Evolutionary conservation across 768 basidiomycete species (phyloP).

Genomic region (Tricholoma saponaceum): DNA sequence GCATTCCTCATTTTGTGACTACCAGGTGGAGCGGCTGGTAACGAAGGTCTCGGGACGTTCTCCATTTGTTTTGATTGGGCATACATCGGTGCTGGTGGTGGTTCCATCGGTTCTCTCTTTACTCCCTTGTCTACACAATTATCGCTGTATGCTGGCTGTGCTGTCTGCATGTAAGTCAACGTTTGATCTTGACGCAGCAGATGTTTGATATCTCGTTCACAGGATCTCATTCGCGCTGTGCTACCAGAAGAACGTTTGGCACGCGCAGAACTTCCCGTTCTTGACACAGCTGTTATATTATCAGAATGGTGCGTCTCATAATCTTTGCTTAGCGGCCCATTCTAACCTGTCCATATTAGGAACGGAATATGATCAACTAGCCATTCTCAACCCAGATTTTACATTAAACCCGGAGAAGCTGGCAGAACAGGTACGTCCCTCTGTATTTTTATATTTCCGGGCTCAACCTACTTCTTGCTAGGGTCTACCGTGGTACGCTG

Average conservation of each 20-base stretch:
- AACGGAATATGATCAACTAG: conserved; percentile 44
- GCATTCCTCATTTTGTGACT: conserved; percentile 2
- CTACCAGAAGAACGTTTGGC: conserved; percentile 50
- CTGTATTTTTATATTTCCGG: neutral
- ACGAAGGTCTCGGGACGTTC: conserved; percentile 52
- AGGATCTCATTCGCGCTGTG: conserved; percentile 42
- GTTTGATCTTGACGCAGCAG: conserved; percentile 4
- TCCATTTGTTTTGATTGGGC: conserved; percentile 56
- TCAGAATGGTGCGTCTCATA: conserved; percentile 18
- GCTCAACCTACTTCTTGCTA: conserved; percentile 5
- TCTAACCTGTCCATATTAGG: neutral
- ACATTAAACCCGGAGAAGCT: conserved; percentile 43
- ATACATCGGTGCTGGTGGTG: conserved; percentile 32
- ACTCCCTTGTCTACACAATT: conserved; percentile 46
- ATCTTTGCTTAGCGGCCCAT: neutral
- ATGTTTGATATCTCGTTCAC: neutral
- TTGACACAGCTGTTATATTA: conserved; percentile 28
- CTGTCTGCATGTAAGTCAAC: conserved; percentile 36
- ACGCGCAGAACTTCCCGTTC: conserved; percentile 58
- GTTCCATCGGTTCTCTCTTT: conserved; percentile 30
- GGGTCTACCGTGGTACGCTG: conserved; percentile 40
- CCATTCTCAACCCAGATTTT: conserved; percentile 46
- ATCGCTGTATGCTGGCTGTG: conserved; percentile 38
- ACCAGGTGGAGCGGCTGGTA: conserved; percentile 40
- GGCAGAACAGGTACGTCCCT: conserved; percentile 23